phyloP scores from a whole-genome alignment of 2,329 filamentous ascomycete species.

The Aspergillus brunneoviolaceus region DNA sequence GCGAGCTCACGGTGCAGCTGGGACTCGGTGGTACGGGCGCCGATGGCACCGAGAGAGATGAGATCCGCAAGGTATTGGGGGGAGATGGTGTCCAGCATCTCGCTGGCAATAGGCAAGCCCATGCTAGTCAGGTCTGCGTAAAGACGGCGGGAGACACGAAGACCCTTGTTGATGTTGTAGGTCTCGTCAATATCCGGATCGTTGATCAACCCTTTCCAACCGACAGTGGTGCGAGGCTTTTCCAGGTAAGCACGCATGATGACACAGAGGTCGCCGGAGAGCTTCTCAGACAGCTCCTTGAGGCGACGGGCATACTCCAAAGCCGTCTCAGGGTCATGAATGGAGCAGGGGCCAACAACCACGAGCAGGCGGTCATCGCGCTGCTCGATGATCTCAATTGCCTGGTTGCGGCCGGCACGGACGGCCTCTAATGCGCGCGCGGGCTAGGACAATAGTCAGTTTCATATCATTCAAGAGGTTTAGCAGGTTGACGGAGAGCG shows the following conservation, averaged over 20 bases:
- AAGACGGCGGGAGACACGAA: constrained; percentile 86
- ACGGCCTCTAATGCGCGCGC: constrained; percentile 43
- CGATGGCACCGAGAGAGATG: constrained; percentile 92
- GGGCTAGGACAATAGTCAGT: constrained; percentile 32
- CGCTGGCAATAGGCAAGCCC: constrained; percentile 92
- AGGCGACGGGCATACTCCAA: constrained; percentile 84
- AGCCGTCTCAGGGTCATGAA: constrained; percentile 87
- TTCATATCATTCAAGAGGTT: constrained; percentile 7
- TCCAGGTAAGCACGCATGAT: constrained; percentile 99
- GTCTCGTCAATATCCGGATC: constrained; percentile 96
- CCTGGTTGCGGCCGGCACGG: constrained; percentile 51
- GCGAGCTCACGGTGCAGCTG: constrained; percentile 96
- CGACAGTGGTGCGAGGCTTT: constrained; percentile 96
- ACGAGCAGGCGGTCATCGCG: constrained; percentile 85
- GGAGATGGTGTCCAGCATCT: constrained; percentile 99
- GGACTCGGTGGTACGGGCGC: constrained; percentile 92
- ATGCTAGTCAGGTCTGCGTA: constrained; percentile 83
- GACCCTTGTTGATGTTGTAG: constrained; percentile 98
- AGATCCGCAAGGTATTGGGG: constrained; percentile 96
- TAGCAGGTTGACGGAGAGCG: constrained; percentile 53
- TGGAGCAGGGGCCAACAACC: constrained; percentile 92
- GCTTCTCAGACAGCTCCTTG: constrained; percentile 72
- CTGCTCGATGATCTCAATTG: constrained; percentile 71
- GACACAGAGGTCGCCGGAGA: constrained; percentile 80
- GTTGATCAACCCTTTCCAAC: constrained; percentile 99